These are phyloP conservation scores for Penicillium sp. DNA, from an alignment of 2,329 filamentous ascomycete species.

Conservation along the genomic window DNA sequence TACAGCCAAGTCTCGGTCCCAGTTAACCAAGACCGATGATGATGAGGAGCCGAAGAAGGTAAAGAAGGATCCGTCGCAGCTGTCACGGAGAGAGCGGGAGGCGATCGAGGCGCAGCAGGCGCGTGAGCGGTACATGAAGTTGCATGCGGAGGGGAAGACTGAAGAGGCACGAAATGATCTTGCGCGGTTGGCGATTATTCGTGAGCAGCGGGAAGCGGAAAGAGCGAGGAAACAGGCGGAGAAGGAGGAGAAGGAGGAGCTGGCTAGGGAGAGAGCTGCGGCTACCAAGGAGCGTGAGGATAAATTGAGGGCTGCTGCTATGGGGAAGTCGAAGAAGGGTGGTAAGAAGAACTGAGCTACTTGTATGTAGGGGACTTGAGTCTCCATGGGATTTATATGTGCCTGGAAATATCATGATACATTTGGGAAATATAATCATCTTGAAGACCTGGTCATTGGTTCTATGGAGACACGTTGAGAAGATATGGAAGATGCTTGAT, in stretches of 20 bases:
- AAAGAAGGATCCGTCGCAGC: slow-evolving; percentile 48
- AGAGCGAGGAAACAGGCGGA: slow-evolving; percentile 74
- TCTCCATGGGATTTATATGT: not conserved
- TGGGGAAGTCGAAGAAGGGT: slow-evolving; percentile 34
- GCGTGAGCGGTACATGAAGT: slow-evolving; percentile 83
- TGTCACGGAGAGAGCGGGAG: slow-evolving; percentile 67
- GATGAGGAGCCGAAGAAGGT: slow-evolving; percentile 47
- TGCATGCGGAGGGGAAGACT: slow-evolving; percentile 93
- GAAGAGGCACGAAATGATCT: slow-evolving; percentile 90
- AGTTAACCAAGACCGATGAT: slow-evolving; percentile 61
- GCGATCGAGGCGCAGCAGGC: slow-evolving; percentile 81
- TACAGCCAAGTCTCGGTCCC: slow-evolving; percentile 61
- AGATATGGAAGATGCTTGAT: slow-evolving; percentile 3
- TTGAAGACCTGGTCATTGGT: slow-evolving; percentile 1
- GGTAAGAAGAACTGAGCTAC: slow-evolving; percentile 31
- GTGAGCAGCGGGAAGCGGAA: slow-evolving; percentile 80
- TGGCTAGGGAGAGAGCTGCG: slow-evolving; percentile 36
- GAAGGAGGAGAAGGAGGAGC: slow-evolving; percentile 51
- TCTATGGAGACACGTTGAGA: slow-evolving; percentile 5
- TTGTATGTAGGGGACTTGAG: not conserved
- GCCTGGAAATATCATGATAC: not conserved
- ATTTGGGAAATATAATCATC: not conserved
- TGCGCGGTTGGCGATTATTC: slow-evolving; percentile 73
- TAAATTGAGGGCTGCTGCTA: slow-evolving; percentile 38
- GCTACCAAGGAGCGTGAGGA: slow-evolving; percentile 36